Evolutionary conservation across 371 early-diverging fungal genomes (phyloP).

Genomic region (Rhizopus stolonifer): DNA sequence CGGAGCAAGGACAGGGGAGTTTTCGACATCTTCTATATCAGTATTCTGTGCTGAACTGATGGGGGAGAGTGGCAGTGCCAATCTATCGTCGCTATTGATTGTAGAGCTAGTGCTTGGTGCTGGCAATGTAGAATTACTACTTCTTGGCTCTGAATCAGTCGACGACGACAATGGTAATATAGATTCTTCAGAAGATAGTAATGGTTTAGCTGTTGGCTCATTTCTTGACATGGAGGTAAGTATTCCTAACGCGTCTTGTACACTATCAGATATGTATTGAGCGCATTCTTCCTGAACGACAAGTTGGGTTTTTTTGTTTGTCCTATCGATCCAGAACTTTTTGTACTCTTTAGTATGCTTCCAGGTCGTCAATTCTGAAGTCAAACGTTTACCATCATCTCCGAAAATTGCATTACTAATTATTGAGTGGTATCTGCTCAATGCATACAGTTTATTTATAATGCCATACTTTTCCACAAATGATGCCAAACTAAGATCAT

Average conservation of each 20-base stretch:
- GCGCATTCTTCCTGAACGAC: slow-evolving; percentile 13
- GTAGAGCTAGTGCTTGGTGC: background rate
- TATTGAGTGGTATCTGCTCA: slow-evolving; percentile 22
- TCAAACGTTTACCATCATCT: slow-evolving; percentile 18
- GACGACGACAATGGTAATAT: slow-evolving; percentile 9
- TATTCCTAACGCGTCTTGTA: slow-evolving; percentile 16
- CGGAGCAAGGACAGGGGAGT: slow-evolving; percentile 14
- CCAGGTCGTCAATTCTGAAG: slow-evolving; percentile 19
- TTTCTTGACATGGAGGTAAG: slow-evolving; percentile 17
- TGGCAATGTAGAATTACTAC: slow-evolving; percentile 18
- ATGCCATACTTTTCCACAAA: slow-evolving; percentile 19
- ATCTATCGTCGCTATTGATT: slow-evolving; percentile 6
- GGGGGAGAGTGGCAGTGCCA: slow-evolving; percentile 11
- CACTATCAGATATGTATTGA: slow-evolving; percentile 10
- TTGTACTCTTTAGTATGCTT: slow-evolving; percentile 19
- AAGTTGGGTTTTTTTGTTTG: slow-evolving; percentile 17
- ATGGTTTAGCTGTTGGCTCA: slow-evolving; percentile 14
- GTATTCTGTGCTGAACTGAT: slow-evolving; percentile 19
- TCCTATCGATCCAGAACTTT: slow-evolving; percentile 15
- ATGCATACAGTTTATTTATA: slow-evolving; percentile 20
- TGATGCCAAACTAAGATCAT: slow-evolving; percentile 16
- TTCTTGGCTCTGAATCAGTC: slow-evolving; percentile 16
- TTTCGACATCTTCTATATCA: slow-evolving; percentile 17
- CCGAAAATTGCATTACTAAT: slow-evolving; percentile 14
- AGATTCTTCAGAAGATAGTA: slow-evolving; percentile 14